Conservation (phyloP, 148 eudicot genomes). For the Silene conica region DNA sequence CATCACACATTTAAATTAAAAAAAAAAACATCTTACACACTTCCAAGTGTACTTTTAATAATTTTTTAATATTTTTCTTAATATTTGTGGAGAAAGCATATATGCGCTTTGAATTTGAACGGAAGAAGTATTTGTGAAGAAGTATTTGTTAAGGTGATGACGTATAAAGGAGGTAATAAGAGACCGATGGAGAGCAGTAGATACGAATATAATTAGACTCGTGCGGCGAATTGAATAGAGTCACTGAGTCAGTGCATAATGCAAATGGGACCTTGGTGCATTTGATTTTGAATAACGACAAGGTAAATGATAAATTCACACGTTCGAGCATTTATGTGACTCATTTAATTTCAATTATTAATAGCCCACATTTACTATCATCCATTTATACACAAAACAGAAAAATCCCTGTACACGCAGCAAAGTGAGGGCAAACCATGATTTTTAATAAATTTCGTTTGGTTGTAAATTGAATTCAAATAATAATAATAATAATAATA, state of each 20-base stretch:
- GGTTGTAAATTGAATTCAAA: no score
- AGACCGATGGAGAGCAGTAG: background rate
- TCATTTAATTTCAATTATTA: slow-evolving; percentile 12
- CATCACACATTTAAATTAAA: no score
- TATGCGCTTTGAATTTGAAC: no score
- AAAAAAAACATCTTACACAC: no score
- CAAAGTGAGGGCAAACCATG: background rate
- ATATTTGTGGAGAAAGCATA: no score
- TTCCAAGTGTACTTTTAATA: no score
- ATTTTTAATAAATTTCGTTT: no score
- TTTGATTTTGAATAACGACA: slow-evolving; percentile 25
- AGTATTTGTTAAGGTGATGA: no score
- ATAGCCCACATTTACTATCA: background rate
- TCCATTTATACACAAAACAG: background rate
- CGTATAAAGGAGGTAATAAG: background rate
- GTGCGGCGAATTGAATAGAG: slow-evolving; percentile 19
- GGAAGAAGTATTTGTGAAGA: no score
- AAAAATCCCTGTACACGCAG: background rate
- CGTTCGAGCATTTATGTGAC: slow-evolving; percentile 29
- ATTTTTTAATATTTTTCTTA: no score
- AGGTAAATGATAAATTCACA: slow-evolving; percentile 25
- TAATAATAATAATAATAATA: no score
- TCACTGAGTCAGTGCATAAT: background rate
- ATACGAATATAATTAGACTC: slow-evolving; percentile 1
- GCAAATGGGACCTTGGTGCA: background rate